Conservation (phyloP, 164 flowering plant genomes). For the Magnolia kwangsiensis region DNA sequence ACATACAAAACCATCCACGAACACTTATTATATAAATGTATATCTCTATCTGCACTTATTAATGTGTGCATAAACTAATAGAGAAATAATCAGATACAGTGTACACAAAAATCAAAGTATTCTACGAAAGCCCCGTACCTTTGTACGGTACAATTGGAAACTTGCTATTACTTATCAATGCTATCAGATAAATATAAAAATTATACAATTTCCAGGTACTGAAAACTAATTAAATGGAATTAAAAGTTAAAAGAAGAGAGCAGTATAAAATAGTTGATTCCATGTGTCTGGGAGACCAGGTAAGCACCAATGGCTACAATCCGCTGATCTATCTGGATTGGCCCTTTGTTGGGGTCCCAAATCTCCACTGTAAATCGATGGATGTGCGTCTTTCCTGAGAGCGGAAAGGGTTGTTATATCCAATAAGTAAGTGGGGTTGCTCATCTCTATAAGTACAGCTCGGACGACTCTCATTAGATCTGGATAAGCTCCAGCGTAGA, state of each 20-base stretch:
- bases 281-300: constrained; percentile 97
- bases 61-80: no score
- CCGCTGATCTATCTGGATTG: constrained; percentile 63
- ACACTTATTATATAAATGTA: no score
- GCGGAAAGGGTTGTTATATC: constrained; percentile 78
- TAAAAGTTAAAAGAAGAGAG: constrained; percentile 32
- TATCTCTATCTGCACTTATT: no score
- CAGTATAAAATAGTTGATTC: constrained; percentile 79
- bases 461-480: constrained; percentile 66
- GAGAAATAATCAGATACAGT: no score
- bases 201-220: no score
- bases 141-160: no score
- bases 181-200: no score
- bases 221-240: no score
- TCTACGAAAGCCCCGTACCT: no score
- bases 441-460: constrained; percentile 51
- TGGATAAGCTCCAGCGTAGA: constrained; percentile 47
- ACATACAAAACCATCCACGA: no score
- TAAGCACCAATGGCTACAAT: constrained; percentile 98
- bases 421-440: constrained; percentile 46
- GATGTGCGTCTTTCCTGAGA: constrained; percentile 87
- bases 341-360: constrained; percentile 60
- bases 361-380: constrained; percentile 79
- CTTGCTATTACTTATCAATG: no score
- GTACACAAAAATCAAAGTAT: no score